Percentiles rank a stretch among this genome's conserved stretches.
Evolutionary conservation across 225 moss, liverwort and hornwort species (phyloP).

Genomic region (Thuidium tamariscinum): DNA sequence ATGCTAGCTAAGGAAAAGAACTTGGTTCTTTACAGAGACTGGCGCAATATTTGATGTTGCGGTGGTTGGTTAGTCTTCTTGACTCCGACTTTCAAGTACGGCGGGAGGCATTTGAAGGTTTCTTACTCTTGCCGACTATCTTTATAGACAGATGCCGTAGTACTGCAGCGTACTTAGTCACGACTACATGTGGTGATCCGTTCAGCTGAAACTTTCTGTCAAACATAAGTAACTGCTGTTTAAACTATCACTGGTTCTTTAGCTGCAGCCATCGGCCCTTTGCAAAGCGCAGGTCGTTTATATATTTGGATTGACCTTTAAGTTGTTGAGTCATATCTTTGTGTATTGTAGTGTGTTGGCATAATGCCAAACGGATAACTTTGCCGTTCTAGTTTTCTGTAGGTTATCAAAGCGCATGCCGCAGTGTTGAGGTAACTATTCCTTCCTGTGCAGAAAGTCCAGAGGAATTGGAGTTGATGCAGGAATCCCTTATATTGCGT

Average conservation of each 20-base stretch:
- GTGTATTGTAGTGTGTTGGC: background rate
- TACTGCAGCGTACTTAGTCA: background rate
- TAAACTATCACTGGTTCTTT: background rate
- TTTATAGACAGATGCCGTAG: background rate
- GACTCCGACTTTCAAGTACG: constrained; percentile 41
- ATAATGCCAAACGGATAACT: background rate
- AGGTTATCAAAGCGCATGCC: background rate
- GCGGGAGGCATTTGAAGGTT: constrained; percentile 37
- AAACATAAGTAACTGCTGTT: background rate
- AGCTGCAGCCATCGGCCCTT: background rate
- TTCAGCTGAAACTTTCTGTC: background rate
- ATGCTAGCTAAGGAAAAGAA: background rate
- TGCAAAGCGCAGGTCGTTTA: background rate
- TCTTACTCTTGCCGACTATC: background rate
- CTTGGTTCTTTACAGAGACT: constrained; percentile 20
- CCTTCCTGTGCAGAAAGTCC: constrained; percentile 17
- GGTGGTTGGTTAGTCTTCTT: constrained; percentile 41
- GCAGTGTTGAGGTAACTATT: background rate
- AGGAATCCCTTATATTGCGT: constrained; percentile 21
- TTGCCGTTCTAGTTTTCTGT: background rate
- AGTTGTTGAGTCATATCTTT: background rate
- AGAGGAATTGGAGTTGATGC: constrained; percentile 21
- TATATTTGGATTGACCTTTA: background rate
- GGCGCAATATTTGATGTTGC: constrained; percentile 24
- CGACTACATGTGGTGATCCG: background rate